Evolutionary conservation across 116 monocot species (phyloP).

Genomic region (Posidonia oceanica): DNA sequence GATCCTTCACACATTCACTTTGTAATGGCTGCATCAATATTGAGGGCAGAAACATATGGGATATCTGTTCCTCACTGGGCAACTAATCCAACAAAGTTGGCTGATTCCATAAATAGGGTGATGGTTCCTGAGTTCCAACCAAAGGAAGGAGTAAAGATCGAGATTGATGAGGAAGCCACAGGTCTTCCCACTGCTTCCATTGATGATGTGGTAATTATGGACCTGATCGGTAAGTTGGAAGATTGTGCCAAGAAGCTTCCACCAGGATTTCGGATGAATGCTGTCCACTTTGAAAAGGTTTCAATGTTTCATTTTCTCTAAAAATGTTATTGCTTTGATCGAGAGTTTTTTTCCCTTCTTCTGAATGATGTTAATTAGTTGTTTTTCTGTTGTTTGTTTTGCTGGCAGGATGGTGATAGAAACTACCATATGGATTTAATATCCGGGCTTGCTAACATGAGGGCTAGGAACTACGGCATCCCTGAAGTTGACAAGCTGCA

Average conservation of each 20-base stretch:
- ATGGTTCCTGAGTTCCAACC: constrained; percentile 36
- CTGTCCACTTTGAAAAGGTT: constrained; percentile 43
- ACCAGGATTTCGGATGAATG: constrained; percentile 22
- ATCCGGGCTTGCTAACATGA: constrained; percentile 34
- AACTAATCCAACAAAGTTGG: constrained; percentile 10
- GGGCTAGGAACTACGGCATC: constrained; percentile 36
- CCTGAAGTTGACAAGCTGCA: constrained; percentile 42
- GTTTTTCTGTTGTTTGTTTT: too few relatives aligned
- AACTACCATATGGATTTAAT: constrained; percentile 45
- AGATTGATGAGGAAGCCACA: constrained; percentile 34
- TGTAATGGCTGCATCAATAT: constrained; percentile 18
- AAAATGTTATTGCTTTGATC: too few relatives aligned
- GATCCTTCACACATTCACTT: constrained; percentile 27
- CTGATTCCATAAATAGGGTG: constrained; percentile 24
- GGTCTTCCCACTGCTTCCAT: constrained; percentile 21
- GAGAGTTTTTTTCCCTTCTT: too few relatives aligned
- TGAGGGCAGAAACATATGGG: constrained; percentile 27
- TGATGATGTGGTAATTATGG: constrained; percentile 27
- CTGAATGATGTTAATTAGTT: too few relatives aligned
- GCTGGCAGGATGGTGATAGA: constrained; percentile 28
- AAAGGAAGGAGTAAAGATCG: constrained; percentile 28
- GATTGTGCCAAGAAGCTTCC: constrained; percentile 21
- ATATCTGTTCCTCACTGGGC: constrained; percentile 30
- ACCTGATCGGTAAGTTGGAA: constrained; percentile 16
- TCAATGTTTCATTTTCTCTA: neutral